A percentile compares a stretch with the other conserved stretches of the same genome.
phyloP scores from a whole-genome alignment of 176 grass and related monocot genomes.

The Thalia dealbata region DNA sequence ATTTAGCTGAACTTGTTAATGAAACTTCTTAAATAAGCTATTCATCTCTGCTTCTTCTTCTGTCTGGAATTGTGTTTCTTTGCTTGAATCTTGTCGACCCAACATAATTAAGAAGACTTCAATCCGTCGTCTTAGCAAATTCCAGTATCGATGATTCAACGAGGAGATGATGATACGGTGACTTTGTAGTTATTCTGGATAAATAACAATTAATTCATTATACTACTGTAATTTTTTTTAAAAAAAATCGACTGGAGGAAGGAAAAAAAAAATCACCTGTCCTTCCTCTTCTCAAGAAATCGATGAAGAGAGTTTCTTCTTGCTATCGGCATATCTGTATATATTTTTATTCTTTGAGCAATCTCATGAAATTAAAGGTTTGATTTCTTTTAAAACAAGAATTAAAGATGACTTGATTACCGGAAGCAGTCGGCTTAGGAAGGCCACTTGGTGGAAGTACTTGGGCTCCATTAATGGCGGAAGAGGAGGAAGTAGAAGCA shows the following conservation, averaged over 20 bases:
- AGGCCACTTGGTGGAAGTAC: slow-evolving; percentile 2
- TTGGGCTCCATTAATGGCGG: not conserved
- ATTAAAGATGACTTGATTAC: slow-evolving; percentile 13
- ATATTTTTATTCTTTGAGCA: too few species aligned
- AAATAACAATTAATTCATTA: not conserved
- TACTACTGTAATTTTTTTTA: too few species aligned
- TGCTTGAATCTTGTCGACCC: not conserved
- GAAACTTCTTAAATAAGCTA: too few species aligned
- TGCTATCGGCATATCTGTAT: slow-evolving; percentile 41
- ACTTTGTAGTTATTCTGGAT: slow-evolving; percentile 9
- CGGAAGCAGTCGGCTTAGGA: slow-evolving; percentile 19
- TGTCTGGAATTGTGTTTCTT: not conserved
- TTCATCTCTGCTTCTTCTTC: not conserved
- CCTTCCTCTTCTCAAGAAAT: slow-evolving; percentile 69
- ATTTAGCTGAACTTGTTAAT: too few species aligned
- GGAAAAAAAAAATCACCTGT: slow-evolving; percentile 24
- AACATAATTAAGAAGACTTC: not conserved
- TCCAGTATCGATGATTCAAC: too few species aligned
- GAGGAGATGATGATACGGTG: slow-evolving; percentile 1
- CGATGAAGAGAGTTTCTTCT: slow-evolving; percentile 49
- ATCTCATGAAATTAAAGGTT: too few species aligned
- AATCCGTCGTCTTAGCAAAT: too few species aligned
- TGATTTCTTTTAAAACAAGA: too few species aligned
- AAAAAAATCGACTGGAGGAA: too few species aligned
- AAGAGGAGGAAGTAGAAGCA: not conserved